Conservation (phyloP, 1,139 yeast species). For the Scheffersomyces lignicola region DNA sequence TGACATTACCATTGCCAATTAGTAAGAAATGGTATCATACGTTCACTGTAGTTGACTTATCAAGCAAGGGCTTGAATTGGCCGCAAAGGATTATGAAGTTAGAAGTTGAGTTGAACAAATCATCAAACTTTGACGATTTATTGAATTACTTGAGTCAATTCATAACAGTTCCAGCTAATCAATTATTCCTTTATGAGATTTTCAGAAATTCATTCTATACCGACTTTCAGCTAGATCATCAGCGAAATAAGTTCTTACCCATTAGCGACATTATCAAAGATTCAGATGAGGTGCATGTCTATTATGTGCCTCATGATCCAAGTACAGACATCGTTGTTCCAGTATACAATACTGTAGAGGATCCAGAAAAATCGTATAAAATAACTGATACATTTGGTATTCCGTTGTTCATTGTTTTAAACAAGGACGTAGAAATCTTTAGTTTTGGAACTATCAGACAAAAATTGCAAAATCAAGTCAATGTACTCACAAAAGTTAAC, state of each 20-base stretch:
- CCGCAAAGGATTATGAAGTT: constrained; percentile 32
- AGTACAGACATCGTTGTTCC: constrained; percentile 61
- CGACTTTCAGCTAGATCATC: constrained; percentile 62
- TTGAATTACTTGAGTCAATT: constrained; percentile 59
- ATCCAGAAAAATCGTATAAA: constrained; percentile 39
- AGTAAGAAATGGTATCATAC: constrained; percentile 72
- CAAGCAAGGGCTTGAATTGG: constrained; percentile 39
- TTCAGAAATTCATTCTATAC: constrained; percentile 69
- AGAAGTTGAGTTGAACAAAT: constrained; percentile 72
- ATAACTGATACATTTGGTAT: constrained; percentile 55
- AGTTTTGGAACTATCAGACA: constrained; percentile 54
- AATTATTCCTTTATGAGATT: constrained; percentile 67
- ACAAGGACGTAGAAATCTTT: constrained; percentile 45
- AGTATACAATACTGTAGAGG: constrained; percentile 56
- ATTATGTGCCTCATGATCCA: constrained; percentile 56
- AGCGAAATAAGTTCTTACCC: constrained; percentile 62
- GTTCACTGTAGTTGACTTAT: constrained; percentile 60
- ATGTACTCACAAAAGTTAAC: constrained; percentile 25
- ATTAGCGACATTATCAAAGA: constrained; percentile 67
- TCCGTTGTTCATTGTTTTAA: constrained; percentile 70
- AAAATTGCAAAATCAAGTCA: constrained; percentile 49
- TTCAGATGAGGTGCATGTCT: constrained; percentile 66
- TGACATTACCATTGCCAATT: constrained; percentile 87
- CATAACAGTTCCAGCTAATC: constrained; percentile 40
- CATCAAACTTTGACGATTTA: constrained; percentile 65